Base-by-base conservation (phyloP, 352 stramenopile species). In the Halophytophthora polymorphica region DNA sequence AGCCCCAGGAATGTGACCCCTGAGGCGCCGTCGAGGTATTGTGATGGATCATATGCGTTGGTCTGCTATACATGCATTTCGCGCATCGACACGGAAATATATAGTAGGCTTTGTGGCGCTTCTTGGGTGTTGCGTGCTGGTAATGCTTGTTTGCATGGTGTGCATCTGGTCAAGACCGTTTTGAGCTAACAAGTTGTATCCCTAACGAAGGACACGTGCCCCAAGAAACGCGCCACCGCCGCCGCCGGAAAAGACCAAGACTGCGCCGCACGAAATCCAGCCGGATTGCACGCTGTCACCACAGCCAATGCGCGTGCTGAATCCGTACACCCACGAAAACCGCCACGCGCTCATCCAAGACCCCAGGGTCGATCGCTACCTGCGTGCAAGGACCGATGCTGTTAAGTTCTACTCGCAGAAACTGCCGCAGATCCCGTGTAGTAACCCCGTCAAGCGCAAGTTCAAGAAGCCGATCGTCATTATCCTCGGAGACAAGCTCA, bases 351-450 rank as follows among this genome's bases (percentile, higher is more conserved):
- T 88, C 53, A 75, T 89, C 19, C 58, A 71, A 28, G 49, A 67
- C 34, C 50, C 46, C 19, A 43, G 45, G 19, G 73, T 93, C 7
- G 51, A 75, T 38, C 52, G 46, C 12, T 89, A 80, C 36, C 49
- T 83, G 35, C 61, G 64, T 7, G 72, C 68, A 21, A 71, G 62
- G 53, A 33, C 64, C 36, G 59, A 77, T 33, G 40, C 59, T n/a
- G 74, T 92, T 23, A 70, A 71, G 42, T 54, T 80, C n/a, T 72
- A 90, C 58, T 49, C 68, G 10, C 46, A 61, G 29, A 90, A 75
- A 31, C 40, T 83, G 15, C 79, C 77, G 12, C 55, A 47, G 15
- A 36, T 87, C 29, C 77, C 71, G 22, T 79, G 65, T 23, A 65
- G 60, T 34, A 76, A 82, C 18, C 49, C 64, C 6, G 48, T 61